Evolutionary conservation across 768 basidiomycete species (phyloP).

Genomic region (Termitomyces sp.): DNA sequence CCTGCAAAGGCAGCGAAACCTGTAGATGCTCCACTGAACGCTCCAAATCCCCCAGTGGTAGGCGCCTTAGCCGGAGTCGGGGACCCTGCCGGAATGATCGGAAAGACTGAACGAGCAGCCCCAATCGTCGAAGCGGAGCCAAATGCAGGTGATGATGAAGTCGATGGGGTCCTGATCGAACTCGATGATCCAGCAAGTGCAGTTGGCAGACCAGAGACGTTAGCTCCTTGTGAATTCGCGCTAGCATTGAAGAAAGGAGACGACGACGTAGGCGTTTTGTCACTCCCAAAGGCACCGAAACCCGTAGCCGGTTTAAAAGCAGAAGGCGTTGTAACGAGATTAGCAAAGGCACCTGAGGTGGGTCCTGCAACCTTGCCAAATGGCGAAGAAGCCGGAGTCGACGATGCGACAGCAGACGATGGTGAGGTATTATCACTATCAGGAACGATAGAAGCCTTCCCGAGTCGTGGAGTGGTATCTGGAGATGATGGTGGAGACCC

Average conservation of each 20-base stretch:
- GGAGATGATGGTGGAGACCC: slow-evolving; percentile 20
- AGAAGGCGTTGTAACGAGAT: slow-evolving; percentile 30
- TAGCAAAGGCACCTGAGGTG: slow-evolving; percentile 35
- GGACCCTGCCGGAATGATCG: slow-evolving; percentile 16
- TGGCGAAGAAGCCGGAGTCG: slow-evolving; percentile 21
- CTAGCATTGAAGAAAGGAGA: slow-evolving; percentile 56
- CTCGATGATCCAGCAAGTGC: slow-evolving; percentile 14
- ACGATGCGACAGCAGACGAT: slow-evolving; percentile 15
- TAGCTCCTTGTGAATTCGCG: slow-evolving; percentile 21
- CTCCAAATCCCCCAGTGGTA: slow-evolving; percentile 42
- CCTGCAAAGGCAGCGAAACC: slow-evolving; percentile 42
- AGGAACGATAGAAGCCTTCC: slow-evolving; percentile 12
- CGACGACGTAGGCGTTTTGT: slow-evolving; percentile 36
- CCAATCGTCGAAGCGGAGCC: slow-evolving; percentile 36
- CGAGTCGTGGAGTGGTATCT: slow-evolving; percentile 14
- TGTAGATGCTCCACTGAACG: slow-evolving; percentile 41
- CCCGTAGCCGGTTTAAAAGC: slow-evolving; percentile 39
- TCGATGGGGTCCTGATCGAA: slow-evolving; percentile 14
- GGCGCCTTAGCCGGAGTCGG: slow-evolving; percentile 26
- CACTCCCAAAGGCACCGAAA: slow-evolving; percentile 47
- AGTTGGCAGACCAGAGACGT: slow-evolving; percentile 34
- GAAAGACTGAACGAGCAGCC: slow-evolving; percentile 28
- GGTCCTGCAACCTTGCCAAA: slow-evolving; percentile 10
- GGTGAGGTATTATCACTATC: slow-evolving; percentile 13
- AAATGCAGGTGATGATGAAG: slow-evolving; percentile 30